Evolutionary conservation across 2,329 filamentous ascomycete genomes (phyloP).

Genomic region (Capronia epimyces): DNA sequence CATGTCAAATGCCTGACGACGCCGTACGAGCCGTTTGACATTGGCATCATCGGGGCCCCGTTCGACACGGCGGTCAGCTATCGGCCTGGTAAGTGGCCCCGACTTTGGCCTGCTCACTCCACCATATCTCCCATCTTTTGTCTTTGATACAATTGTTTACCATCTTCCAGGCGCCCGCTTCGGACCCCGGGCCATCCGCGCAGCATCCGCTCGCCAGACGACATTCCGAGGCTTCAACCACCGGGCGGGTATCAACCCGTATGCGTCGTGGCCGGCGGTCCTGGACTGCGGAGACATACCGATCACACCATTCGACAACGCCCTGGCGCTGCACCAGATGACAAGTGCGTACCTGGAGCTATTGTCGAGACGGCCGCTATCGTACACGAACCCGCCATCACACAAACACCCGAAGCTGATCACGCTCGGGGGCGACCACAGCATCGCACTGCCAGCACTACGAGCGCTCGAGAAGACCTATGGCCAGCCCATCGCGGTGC

Average conservation of each 20-base stretch:
- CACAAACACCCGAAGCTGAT: slow-evolving; percentile 50
- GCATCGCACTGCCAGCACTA: slow-evolving; percentile 63
- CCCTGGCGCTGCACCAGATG: slow-evolving; percentile 76
- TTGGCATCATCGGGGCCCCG: slow-evolving; percentile 65
- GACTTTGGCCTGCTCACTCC: too few relatives aligned
- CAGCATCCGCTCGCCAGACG: slow-evolving; percentile 75
- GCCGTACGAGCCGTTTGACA: slow-evolving; percentile 60
- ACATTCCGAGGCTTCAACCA: slow-evolving; percentile 76
- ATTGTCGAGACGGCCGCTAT: slow-evolving; percentile 39
- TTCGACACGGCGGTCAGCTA: slow-evolving; percentile 71
- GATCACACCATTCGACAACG: slow-evolving; percentile 80
- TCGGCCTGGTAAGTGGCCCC: slow-evolving; percentile 55
- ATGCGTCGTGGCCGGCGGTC: slow-evolving; percentile 69
- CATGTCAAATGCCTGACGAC: slow-evolving; percentile 65
- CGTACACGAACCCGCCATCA: slow-evolving; percentile 32
- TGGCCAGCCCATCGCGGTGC: slow-evolving; percentile 58
- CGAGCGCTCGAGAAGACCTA: slow-evolving; percentile 60
- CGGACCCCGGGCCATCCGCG: slow-evolving; percentile 79
- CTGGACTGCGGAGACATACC: slow-evolving; percentile 90
- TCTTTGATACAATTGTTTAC: background rate
- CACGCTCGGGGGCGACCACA: slow-evolving; percentile 69
- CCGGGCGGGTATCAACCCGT: slow-evolving; percentile 76
- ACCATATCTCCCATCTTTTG: too few relatives aligned
- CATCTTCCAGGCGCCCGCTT: slow-evolving; percentile 60
- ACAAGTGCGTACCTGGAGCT: slow-evolving; percentile 71